Base-by-base conservation (phyloP, 2,329 filamentous ascomycete species). In the Tolypocladium endophyticum region DNA sequence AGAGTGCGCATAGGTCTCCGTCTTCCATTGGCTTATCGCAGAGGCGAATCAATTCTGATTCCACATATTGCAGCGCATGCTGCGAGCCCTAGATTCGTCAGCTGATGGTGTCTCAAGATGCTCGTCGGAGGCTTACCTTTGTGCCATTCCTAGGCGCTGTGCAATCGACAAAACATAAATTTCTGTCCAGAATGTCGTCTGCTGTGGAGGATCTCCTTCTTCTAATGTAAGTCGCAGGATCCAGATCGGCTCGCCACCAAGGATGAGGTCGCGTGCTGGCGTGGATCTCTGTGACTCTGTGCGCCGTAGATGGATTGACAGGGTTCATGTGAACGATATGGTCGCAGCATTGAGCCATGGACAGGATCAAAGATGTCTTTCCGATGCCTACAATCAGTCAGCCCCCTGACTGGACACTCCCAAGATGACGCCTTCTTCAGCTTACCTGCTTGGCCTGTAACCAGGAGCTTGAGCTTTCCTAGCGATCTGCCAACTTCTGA, bases 271-370 rank as follows among this genome's bases (percentile, higher is more conserved):
- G 88, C 16, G 90, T 92, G 70, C 89, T 93, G 56, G 89, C 89
- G 71, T 87, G 87, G 28, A 90, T 83, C 71, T 93, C 89, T 1
- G 80, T 81, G 55, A 88, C 81, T 43, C 60, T 57, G 60, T 61
- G 60, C 9, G 62, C 56, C 36, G 63, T 45, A 57, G 65, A 64
- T 1, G 74, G 71, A 2, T 76, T 72, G 55, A 86, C 75, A 3
- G 88, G 81, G 69, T 97, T 93, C 58, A 96, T 86, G 71, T 99
- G 93, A 2, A 97, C 93, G 63, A 99, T 96, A 69, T 97, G 90
- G 68, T 92, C 86, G 71, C 91, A 96, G 4, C 79, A 81, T 69
- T 96, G 91, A 20, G 95, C 86, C 54, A 99, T 90, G 2, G 91
- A 90, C 70, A 88, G 90, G 66, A 97, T 89, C 56, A 97, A 81